Evolutionary conservation across 495 filamentous ascomycete species (phyloP).

Genomic region (Penicillium manginii): DNA sequence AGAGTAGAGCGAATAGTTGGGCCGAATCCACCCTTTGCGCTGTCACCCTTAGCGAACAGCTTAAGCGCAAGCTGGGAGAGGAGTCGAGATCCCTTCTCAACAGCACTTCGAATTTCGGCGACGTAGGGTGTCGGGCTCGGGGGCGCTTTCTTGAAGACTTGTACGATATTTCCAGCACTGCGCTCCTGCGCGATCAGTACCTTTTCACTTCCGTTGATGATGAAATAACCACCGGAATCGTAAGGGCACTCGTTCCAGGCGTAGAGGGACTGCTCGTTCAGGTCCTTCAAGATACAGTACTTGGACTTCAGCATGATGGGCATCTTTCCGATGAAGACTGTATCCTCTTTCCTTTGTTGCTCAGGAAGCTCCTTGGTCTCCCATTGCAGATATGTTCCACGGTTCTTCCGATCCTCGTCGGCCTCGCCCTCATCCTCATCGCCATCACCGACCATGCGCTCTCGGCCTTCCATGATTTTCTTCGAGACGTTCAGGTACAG

Average conservation of each 20-base stretch:
- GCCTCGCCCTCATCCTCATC: conserved; percentile 55
- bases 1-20: conserved; percentile 86
- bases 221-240: conserved; percentile 97
- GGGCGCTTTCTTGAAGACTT: conserved; percentile 95
- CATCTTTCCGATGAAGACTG: conserved; percentile 87
- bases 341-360: conserved; percentile 65
- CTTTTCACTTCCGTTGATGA: conserved; percentile 99
- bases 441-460: conserved; percentile 62
- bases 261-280: conserved; percentile 80
- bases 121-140: conserved; percentile 87
- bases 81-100: conserved; percentile 92
- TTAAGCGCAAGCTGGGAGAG: conserved; percentile 90
- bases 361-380: conserved; percentile 57
- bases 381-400: conserved; percentile 55
- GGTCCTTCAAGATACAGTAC: conserved; percentile 82
- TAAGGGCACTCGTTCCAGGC: conserved; percentile 93
- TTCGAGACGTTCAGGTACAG: conserved; percentile 85
- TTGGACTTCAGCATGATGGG: conserved; percentile 98
- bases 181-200: conserved; percentile 97
- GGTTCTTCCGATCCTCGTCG: conserved; percentile 46
- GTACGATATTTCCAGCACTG: conserved; percentile 95
- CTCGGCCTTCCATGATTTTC: conserved; percentile 77
- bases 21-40: conserved; percentile 74
- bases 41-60: conserved; percentile 81
- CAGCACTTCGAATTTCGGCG: conserved; percentile 93